phyloP scores from a whole-genome alignment of 805 yeast species.

The Sugiyamaella qingdaonensis region DNA sequence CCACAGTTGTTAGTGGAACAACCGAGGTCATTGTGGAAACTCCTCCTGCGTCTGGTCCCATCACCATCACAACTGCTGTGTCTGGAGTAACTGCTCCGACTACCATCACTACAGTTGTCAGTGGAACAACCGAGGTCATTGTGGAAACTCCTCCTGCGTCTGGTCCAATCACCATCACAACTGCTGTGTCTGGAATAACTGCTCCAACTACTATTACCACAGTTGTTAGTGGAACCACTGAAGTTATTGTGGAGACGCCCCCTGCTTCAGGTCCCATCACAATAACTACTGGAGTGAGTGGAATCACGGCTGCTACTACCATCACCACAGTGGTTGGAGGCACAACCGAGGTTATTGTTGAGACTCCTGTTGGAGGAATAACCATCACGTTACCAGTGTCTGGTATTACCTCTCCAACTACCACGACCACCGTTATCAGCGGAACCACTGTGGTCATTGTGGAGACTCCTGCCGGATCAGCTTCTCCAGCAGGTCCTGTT shows the following conservation, averaged over 20 bases:
- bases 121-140: neutral
- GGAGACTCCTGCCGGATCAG: neutral
- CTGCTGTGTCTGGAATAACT: constrained; percentile 3
- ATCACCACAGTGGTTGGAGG: constrained; percentile 1
- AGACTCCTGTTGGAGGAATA: neutral
- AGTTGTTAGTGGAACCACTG: neutral
- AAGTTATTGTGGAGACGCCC: neutral
- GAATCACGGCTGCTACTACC: constrained; percentile 6
- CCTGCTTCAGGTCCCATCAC: neutral
- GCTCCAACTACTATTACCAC: constrained; percentile 8
- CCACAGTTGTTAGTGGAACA: constrained; percentile 6
- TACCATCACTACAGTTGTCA: constrained; percentile 7
- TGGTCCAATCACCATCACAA: constrained; percentile 6
- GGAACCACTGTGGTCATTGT: constrained; percentile 4
- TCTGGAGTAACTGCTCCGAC: constrained; percentile 7
- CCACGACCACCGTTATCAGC: neutral
- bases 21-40: constrained; percentile 1
- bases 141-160: constrained; percentile 4
- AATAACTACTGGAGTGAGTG: neutral
- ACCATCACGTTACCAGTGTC: constrained; percentile 1
- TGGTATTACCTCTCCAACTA: constrained; percentile 6
- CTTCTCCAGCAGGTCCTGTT: neutral
- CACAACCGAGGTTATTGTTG: constrained; percentile 2
- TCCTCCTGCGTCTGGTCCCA: constrained; percentile 1
- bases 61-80: constrained; percentile 6